Evolutionary conservation across 495 filamentous ascomycete genomes (phyloP).

Genomic region (Trichoderma erinaceum): DNA sequence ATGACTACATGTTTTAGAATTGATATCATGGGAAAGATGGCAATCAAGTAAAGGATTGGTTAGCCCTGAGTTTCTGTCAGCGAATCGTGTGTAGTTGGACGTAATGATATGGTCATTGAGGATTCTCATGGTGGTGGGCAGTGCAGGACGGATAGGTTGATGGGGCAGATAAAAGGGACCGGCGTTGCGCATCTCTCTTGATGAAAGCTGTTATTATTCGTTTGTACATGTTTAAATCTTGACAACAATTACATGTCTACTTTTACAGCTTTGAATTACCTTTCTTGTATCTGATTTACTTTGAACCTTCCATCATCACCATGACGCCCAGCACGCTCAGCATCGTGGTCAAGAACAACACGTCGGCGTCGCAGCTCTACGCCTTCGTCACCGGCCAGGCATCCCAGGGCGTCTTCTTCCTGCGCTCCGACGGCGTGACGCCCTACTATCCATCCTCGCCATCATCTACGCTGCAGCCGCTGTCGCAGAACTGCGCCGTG

Average conservation of each 20-base stretch:
- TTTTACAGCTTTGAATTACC: background rate
- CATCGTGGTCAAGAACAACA: constrained; percentile 58
- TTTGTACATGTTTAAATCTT: too few species aligned
- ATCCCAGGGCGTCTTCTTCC: constrained; percentile 52
- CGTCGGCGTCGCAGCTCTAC: constrained; percentile 53
- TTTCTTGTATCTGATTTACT: background rate
- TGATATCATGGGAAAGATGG: too few species aligned
- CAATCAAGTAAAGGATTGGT: too few species aligned
- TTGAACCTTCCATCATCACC: constrained; percentile 27
- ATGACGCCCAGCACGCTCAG: constrained; percentile 37
- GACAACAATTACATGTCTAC: background rate
- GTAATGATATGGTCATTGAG: too few species aligned
- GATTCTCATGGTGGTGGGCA: too few species aligned
- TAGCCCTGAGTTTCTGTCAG: too few species aligned
- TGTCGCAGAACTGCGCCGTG: constrained; percentile 55
- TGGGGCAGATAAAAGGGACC: too few species aligned
- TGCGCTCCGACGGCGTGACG: constrained; percentile 50
- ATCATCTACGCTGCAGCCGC: constrained; percentile 24
- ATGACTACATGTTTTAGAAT: too few species aligned
- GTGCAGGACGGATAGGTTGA: too few species aligned
- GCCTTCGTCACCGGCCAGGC: constrained; percentile 67
- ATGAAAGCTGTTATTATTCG: too few species aligned
- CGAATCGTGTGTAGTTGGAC: too few species aligned
- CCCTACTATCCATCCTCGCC: constrained; percentile 33
- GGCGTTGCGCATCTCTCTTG: too few species aligned